Evolutionary conservation across 2,329 filamentous ascomycete species (phyloP), one percentile per base, ranked within the genome.

Genomic region (Fusarium annulatum): DNA sequence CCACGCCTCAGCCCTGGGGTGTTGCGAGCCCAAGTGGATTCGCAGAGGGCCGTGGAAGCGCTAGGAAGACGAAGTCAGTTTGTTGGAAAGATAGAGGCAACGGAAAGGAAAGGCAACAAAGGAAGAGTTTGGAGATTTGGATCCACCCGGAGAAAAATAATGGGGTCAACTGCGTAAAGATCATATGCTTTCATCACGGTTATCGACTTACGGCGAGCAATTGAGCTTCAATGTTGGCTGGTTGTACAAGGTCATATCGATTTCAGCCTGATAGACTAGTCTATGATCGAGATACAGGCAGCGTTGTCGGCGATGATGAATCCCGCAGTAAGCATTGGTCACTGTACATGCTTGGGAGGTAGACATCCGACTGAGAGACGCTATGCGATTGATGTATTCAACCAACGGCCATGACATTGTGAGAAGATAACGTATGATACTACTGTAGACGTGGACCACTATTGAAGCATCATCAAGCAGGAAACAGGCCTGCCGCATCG

Each of bases 11-110:
- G 67, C 66, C 71, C 48, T 59, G 49, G 49, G 71, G 34, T 33
- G 38, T 46, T 46, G 34, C 51, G 59, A 69, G 71, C 71, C 64
- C 55, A 66, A 72, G 73, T 75, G 73, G 73, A 64, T 69, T 63
- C 67, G 59, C 70, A 74, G 76, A 77, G 65, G 34, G 61, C 52
- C 67, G 61, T 77, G 76, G 76, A 77, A 77, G 72, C 69, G 64
- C 71, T 73, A 73, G 67, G 75, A 77, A 77, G 41, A 64, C 48
- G 42, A 58, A 53, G 48, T 69, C 41, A 64, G 39, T 56, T 56
- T 55, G 49, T 9, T 49, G 64, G n/a, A 68, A 34, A 55, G 52
- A 72, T 67, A 57, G 63, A 72, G 70, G 66, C 64, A 49, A 72
- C 36, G 36, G 42, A 59, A 42, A 60, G 43, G 45, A 59, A 45